Conservation (phyloP, 129 eudicot species). For the Tanacetum coccineum region DNA sequence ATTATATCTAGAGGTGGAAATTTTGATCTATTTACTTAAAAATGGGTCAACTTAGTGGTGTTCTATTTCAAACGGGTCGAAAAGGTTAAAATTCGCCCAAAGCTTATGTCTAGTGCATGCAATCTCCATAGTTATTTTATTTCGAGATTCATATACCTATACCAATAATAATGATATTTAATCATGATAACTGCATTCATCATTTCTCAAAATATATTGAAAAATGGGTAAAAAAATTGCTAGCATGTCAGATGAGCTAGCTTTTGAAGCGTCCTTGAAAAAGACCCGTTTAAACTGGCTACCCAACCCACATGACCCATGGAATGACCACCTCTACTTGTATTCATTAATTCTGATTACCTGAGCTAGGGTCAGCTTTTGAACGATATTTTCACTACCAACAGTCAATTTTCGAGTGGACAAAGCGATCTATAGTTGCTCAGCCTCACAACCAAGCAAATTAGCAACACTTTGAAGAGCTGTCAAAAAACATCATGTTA, state of each 20-base stretch:
- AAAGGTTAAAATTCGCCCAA: background rate
- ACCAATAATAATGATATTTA: too few species aligned
- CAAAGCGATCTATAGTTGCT: slow-evolving; percentile 51
- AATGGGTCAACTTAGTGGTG: background rate
- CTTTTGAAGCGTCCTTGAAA: too few species aligned
- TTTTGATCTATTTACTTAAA: too few species aligned
- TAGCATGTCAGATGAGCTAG: background rate
- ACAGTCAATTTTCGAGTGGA: slow-evolving; percentile 67
- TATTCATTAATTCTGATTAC: slow-evolving; percentile 27
- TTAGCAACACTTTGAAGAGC: slow-evolving; percentile 61
- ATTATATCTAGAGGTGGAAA: too few species aligned
- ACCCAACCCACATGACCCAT: too few species aligned
- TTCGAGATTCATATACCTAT: background rate
- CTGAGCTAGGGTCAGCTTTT: slow-evolving; percentile 71
- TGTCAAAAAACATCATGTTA: slow-evolving; percentile 23
- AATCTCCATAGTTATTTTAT: background rate
- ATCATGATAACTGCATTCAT: background rate
- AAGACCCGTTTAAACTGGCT: too few species aligned
- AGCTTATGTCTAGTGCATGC: background rate
- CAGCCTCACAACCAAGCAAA: slow-evolving; percentile 53
- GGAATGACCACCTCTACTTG: background rate
- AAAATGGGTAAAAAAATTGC: background rate
- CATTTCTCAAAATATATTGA: background rate
- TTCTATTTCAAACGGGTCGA: background rate
- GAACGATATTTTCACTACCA: slow-evolving; percentile 47